These are phyloP conservation scores for Simplicillium aogashimaense DNA, from an alignment of 2,329 filamentous ascomycete species.

Conservation along the genomic window DNA sequence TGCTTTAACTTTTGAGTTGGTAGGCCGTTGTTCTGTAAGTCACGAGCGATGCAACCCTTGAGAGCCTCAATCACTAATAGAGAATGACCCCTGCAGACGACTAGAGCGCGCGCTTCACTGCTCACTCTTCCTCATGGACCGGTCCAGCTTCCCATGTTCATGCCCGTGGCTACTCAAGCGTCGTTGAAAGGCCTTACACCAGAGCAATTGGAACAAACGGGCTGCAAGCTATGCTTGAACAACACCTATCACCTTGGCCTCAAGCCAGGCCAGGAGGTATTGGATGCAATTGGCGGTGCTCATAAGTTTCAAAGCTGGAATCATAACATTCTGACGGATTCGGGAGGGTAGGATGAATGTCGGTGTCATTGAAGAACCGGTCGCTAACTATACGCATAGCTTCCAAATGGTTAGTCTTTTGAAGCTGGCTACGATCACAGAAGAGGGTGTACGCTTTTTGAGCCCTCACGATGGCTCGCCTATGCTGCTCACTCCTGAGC, in stretches of 20 bases:
- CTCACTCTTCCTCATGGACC: slow-evolving; percentile 85
- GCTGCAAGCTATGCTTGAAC: slow-evolving; percentile 86
- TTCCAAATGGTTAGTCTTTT: slow-evolving; percentile 99
- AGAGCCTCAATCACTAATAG: slow-evolving; percentile 4
- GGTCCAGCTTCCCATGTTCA: slow-evolving; percentile 87
- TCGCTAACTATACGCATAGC: slow-evolving; percentile 33
- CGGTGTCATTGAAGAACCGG: slow-evolving; percentile 8
- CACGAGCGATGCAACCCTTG: not conserved
- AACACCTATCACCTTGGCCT: slow-evolving; percentile 96
- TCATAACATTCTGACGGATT: slow-evolving; percentile 84
- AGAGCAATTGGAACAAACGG: slow-evolving; percentile 79
- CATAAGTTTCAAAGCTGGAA: slow-evolving; percentile 94
- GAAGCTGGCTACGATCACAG: slow-evolving; percentile 85
- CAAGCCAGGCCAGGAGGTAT: slow-evolving; percentile 83
- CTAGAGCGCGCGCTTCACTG: slow-evolving; percentile 82
- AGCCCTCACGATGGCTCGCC: slow-evolving; percentile 90
- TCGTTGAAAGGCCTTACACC: slow-evolving; percentile 92
- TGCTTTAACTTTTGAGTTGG: slow-evolving; percentile 68
- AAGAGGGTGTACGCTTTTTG: slow-evolving; percentile 92
- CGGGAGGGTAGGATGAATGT: slow-evolving; percentile 46
- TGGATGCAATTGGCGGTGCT: slow-evolving; percentile 82
- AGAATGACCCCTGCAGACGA: slow-evolving; percentile 54
- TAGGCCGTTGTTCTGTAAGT: slow-evolving; percentile 71
- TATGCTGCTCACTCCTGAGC: slow-evolving; percentile 95
- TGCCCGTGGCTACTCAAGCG: slow-evolving; percentile 96